Evolutionary conservation across 768 basidiomycete species (phyloP).

Genomic region (Cantharellus anzutake): DNA sequence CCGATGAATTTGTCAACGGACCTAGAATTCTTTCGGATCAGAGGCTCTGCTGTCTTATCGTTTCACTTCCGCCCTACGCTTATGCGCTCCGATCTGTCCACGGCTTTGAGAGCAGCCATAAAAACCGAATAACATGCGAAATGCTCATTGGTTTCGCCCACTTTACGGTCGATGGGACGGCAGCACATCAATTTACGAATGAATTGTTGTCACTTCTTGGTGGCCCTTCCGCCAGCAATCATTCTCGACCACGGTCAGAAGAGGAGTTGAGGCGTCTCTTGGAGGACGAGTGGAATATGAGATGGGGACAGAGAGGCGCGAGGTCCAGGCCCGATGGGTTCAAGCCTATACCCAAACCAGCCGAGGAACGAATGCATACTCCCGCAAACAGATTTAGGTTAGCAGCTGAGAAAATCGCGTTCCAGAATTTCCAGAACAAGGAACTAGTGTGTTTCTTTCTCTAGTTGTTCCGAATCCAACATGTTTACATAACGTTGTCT

Average conservation of each 20-base stretch:
- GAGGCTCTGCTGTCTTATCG: conserved; percentile 43
- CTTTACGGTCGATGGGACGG: conserved; percentile 77
- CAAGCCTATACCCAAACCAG: conserved; percentile 21
- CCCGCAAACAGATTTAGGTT: conserved; percentile 23
- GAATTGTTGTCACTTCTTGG: conserved; percentile 56
- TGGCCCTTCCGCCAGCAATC: not conserved
- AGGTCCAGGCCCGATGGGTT: too few species aligned
- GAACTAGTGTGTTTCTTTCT: conserved; percentile 27
- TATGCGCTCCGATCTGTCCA: not conserved
- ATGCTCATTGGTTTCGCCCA: conserved; percentile 60
- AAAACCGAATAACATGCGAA: conserved; percentile 16
- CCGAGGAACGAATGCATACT: conserved; percentile 32
- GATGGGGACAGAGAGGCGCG: not conserved
- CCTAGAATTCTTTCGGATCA: conserved; percentile 49
- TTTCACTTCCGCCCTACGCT: conserved; percentile 9
- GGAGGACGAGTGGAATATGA: conserved; percentile 12
- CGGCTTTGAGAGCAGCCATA: too few species aligned
- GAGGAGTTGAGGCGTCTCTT: conserved; percentile 7
- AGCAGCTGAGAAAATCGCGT: conserved; percentile 36
- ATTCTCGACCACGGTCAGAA: not conserved
- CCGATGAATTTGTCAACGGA: conserved; percentile 60
- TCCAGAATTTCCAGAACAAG: conserved; percentile 31
- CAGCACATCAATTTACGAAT: conserved; percentile 62
- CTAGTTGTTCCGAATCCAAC: not conserved
- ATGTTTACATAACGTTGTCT: too few species aligned